Evolutionary conservation across 2,329 filamentous ascomycete genomes (phyloP).

Genomic region (Cytospora piceicola): DNA sequence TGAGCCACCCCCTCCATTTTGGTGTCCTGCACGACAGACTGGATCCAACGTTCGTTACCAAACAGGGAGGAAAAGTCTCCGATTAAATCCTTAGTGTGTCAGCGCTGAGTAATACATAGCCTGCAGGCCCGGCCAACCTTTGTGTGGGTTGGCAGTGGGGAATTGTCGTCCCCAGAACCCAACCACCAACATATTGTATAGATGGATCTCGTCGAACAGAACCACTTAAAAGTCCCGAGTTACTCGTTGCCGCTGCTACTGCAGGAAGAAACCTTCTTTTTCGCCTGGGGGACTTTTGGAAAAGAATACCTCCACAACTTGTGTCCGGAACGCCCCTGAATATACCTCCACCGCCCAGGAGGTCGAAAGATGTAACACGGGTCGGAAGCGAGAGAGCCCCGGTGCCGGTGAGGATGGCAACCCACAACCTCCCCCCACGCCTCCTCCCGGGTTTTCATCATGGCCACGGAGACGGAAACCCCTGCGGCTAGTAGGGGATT

Average conservation of each 20-base stretch:
- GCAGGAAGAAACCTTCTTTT: neutral
- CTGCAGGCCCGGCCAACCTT: neutral
- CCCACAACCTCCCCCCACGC: too few relatives aligned
- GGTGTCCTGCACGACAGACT: neutral
- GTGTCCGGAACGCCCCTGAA: neutral
- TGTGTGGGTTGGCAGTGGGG: conserved; percentile 1
- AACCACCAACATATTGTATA: neutral
- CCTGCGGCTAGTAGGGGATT: neutral
- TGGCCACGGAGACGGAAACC: neutral
- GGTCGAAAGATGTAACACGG: neutral
- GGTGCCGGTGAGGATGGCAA: neutral
- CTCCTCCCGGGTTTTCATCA: too few relatives aligned
- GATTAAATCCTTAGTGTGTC: neutral
- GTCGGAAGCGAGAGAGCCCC: too few relatives aligned
- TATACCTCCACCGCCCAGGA: neutral
- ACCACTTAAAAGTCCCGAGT: conserved; percentile 3
- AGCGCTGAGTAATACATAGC: too few relatives aligned
- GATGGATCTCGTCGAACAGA: conserved; percentile 11
- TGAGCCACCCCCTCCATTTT: neutral
- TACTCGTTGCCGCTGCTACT: conserved; percentile 6
- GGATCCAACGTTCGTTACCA: neutral
- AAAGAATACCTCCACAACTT: neutral
- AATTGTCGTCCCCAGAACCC: neutral
- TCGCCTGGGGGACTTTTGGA: too few relatives aligned
- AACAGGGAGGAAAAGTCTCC: neutral